Base-by-base conservation (phyloP, 1,284 basidiomycete species). In the Ceratobasidium theobromae region DNA sequence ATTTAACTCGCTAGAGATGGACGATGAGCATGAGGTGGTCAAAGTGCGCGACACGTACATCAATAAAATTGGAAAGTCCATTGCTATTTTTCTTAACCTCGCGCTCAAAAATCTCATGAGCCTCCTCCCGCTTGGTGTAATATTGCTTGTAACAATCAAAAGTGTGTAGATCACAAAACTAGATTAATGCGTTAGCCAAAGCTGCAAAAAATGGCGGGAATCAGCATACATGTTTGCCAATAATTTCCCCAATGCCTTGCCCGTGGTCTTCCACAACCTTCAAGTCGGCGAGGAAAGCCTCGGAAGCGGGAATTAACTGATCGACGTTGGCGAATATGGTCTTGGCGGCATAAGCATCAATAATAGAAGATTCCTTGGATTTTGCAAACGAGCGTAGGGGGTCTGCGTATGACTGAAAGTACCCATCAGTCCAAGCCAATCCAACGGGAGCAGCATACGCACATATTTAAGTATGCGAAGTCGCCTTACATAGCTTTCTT, bases 311-410 rank as follows among this genome's bases (percentile, higher is more conserved):
- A 1, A 98, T 76, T 12, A 98, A 82, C 54, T 86, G 87, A 75
- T 97, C 95, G 51, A 98, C 85, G 76, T 98, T 98, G 55, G 93
- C 93, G 72, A 98, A 98, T 28, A 98, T 81, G 0, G 86, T 89
- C 72, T 94, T 96, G 23, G 95, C 93, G 73, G 97, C 91, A 75
- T 96, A 97, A 18, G 86, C 79, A 1, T 91, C 88, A 53, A 98
- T 84, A 71, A 98, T 93, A 46, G 88, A 86, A 0, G 90, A 93
- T 70, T 89, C 89, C 73, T 91, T 91, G 74, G 84, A 87, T 67
- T 85, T 84, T 28, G 96, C 87, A 74, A 95, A 96, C 60, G 84
- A 84, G 23, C 94, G 86, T 23, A 98, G 80, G 1, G 94, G 95
- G 75, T 95, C 89, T 40, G 95, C 95, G 74, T 98, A 98, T 69